phyloP scores from a whole-genome alignment of 164 flowering plant genomes.

The Vitis riparia region DNA sequence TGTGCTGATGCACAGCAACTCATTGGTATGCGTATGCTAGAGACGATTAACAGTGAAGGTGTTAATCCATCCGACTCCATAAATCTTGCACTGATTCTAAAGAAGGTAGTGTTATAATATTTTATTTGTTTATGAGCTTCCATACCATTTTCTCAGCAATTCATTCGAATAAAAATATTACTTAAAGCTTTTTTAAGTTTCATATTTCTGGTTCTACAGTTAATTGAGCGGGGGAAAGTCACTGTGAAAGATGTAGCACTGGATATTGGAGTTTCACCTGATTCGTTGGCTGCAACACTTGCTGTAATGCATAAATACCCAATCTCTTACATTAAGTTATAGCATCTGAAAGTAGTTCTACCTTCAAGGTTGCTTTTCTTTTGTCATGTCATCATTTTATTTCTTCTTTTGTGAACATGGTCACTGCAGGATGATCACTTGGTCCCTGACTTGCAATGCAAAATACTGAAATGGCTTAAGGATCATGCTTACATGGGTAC shows the following conservation, averaged over 20 bases:
- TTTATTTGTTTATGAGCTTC: not conserved
- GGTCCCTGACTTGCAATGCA: slow-evolving; percentile 52
- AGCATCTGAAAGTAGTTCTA: slow-evolving; percentile 2
- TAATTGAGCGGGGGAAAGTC: slow-evolving; percentile 75
- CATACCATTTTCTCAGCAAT: not conserved
- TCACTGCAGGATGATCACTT: slow-evolving; percentile 50
- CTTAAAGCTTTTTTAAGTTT: slow-evolving; percentile 2
- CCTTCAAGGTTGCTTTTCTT: not conserved
- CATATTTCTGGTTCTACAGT: slow-evolving; percentile 35
- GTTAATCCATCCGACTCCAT: slow-evolving; percentile 24
- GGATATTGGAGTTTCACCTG: slow-evolving; percentile 67
- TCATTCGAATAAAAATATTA: not conserved
- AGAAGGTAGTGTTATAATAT: slow-evolving; percentile 50
- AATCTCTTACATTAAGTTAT: not conserved
- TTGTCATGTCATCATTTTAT: not conserved
- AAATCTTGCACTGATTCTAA: slow-evolving; percentile 43
- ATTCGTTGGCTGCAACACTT: slow-evolving; percentile 48
- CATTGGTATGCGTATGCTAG: slow-evolving; percentile 19
- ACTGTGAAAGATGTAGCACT: slow-evolving; percentile 59
- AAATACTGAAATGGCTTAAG: slow-evolving; percentile 67
- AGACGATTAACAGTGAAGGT: slow-evolving; percentile 27
- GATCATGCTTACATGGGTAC: slow-evolving; percentile 52
- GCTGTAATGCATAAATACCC: slow-evolving; percentile 39
- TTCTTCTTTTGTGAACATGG: not conserved
- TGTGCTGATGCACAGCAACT: slow-evolving; percentile 28